Percentiles rank a stretch among this genome's conserved stretches.
Evolutionary conservation across 1,284 basidiomycete species (phyloP).

Genomic region (Austropuccinia psidii): DNA sequence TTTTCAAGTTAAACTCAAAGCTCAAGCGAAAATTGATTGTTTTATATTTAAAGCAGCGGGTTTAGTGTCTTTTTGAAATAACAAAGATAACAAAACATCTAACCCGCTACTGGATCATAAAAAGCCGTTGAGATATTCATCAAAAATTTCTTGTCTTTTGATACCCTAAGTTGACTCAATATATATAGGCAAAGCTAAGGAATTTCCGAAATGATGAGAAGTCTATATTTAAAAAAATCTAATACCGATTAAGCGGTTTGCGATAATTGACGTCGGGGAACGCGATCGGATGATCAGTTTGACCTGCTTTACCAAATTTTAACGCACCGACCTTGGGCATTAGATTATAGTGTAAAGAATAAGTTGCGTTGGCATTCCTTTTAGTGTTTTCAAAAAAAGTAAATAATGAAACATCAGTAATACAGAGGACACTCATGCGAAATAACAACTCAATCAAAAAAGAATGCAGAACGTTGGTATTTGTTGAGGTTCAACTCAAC

Average conservation of each 20-base stretch:
- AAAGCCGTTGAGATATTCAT: too few species aligned
- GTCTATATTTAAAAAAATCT: too few species aligned
- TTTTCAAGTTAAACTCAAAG: too few species aligned
- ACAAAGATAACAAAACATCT: too few species aligned
- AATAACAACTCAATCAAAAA: neutral
- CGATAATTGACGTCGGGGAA: slow-evolving; percentile 50
- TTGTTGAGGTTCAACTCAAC: slow-evolving; percentile 56
- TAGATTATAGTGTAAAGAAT: slow-evolving; percentile 73
- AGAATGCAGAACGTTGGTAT: neutral
- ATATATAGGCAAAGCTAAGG: too few species aligned
- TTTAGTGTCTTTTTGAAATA: too few species aligned
- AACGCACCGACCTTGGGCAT: slow-evolving; percentile 81
- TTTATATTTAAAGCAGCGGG: too few species aligned
- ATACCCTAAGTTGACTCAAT: too few species aligned
- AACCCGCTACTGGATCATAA: too few species aligned
- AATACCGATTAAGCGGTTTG: slow-evolving; percentile 24
- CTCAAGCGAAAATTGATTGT: too few species aligned
- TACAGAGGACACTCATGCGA: neutral
- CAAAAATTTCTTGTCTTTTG: too few species aligned
- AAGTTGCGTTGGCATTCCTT: slow-evolving; percentile 62
- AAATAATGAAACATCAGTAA: neutral
- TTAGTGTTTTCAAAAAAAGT: slow-evolving; percentile 10
- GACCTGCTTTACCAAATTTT: slow-evolving; percentile 65
- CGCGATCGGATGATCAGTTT: slow-evolving; percentile 54
- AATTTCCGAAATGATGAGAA: too few species aligned